Conservation (phyloP, 1,284 basidiomycete genomes). For the Puccinia sorghi region DNA sequence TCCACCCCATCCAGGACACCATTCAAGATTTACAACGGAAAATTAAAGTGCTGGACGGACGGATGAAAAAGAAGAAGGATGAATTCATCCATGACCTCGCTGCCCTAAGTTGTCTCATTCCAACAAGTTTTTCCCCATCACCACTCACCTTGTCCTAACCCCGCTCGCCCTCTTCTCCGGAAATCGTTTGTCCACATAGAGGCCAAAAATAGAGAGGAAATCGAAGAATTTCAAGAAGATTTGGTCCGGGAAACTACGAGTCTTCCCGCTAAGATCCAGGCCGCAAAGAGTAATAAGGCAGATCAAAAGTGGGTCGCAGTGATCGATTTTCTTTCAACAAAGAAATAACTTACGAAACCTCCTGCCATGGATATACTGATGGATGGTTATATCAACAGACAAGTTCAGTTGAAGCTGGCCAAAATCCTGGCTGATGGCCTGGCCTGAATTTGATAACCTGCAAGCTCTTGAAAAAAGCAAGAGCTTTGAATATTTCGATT, state of each 20-base stretch:
- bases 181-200: background rate
- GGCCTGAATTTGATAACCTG: background rate
- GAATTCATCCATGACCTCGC: constrained; percentile 21
- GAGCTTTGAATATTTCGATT: background rate
- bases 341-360: too few relatives aligned
- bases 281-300: constrained; percentile 20
- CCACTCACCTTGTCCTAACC: background rate
- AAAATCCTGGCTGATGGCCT: constrained; percentile 23
- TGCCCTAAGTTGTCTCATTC: constrained; percentile 14
- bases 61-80: constrained; percentile 15
- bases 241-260: background rate
- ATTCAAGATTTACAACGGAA: constrained; percentile 15
- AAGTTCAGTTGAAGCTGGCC: constrained; percentile 28
- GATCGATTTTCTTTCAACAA: background rate
- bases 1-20: background rate
- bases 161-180: background rate
- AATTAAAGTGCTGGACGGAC: constrained; percentile 4
- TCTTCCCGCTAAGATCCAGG: constrained; percentile 20
- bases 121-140: too few relatives aligned
- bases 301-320: constrained; percentile 10
- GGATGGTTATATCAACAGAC: background rate
- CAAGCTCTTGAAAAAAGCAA: too few relatives aligned
- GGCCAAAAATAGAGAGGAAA: constrained; percentile 7
- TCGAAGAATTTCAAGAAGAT: constrained; percentile 13
- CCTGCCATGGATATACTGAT: background rate